These are phyloP conservation scores for Ceratobasidium theobromae DNA, from an alignment of 1,284 basidiomycete genomes.

Conservation along the genomic window DNA sequence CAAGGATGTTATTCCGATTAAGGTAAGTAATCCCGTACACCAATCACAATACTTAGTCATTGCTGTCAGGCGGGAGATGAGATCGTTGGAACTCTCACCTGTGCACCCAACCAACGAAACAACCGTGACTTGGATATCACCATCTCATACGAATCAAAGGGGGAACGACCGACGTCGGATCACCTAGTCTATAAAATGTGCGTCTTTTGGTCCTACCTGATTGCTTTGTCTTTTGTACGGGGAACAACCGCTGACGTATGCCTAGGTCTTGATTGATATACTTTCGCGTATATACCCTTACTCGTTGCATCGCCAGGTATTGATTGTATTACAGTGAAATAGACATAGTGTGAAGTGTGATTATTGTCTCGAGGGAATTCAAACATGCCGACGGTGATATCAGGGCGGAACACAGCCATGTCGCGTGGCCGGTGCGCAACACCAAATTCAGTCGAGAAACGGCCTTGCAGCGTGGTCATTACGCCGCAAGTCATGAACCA, in stretches of 20 bases:
- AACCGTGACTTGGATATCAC: conserved; percentile 90
- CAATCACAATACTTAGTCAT: conserved; percentile 39
- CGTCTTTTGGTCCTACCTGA: conserved; percentile 37
- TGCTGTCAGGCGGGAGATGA: conserved; percentile 64
- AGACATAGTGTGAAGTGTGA: conserved; percentile 7
- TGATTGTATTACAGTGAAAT: conserved; percentile 22
- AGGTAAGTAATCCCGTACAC: conserved; percentile 39
- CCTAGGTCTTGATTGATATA: conserved; percentile 30
- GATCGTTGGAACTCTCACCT: conserved; percentile 70
- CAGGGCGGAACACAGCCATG: too few relatives aligned
- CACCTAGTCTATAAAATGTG: conserved; percentile 51
- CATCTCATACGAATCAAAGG: conserved; percentile 65
- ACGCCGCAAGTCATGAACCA: neutral
- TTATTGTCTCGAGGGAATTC: neutral
- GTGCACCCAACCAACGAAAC: conserved; percentile 86
- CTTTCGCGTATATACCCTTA: conserved; percentile 15
- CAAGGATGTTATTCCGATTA: conserved; percentile 60
- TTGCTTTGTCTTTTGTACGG: neutral
- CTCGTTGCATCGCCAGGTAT: conserved; percentile 18
- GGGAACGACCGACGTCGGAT: conserved; percentile 43
- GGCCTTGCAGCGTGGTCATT: neutral
- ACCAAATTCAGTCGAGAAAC: neutral
- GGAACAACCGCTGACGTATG: conserved; percentile 27
- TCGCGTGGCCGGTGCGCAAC: conserved; percentile 17
- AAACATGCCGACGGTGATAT: too few relatives aligned